phyloP scores from a whole-genome alignment of 129 eudicot genomes.

The Escallonia rubra region DNA sequence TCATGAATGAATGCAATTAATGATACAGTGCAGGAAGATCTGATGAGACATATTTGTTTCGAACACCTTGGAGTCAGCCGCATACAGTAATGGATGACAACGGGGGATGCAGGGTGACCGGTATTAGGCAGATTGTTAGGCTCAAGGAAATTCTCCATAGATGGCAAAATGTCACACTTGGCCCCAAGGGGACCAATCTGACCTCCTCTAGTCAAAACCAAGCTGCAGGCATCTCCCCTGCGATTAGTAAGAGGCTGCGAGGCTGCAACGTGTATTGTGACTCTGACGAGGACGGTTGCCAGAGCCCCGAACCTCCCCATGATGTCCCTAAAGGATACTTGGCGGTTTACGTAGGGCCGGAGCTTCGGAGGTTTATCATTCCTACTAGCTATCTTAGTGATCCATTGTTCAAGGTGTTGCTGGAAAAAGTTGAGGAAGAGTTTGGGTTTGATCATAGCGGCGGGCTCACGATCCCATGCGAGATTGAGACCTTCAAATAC shows the following conservation, averaged over 20 bases:
- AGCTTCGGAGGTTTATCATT: constrained; percentile 83
- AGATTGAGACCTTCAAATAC: constrained; percentile 90
- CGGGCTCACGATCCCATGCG: constrained; percentile 84
- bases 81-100: constrained; percentile 50
- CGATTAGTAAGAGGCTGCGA: constrained; percentile 53
- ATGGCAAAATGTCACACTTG: constrained; percentile 70
- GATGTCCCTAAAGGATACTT: constrained; percentile 83
- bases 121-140: constrained; percentile 72
- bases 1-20: neutral
- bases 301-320: constrained; percentile 72
- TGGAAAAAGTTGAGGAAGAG: constrained; percentile 88
- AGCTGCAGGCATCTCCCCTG: constrained; percentile 55
- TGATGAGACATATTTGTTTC: constrained; percentile 22
- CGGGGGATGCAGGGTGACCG: constrained; percentile 53
- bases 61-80: constrained; percentile 6
- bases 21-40: constrained; percentile 29
- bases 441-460: constrained; percentile 89
- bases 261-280: constrained; percentile 42
- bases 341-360: constrained; percentile 83
- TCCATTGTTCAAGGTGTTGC: constrained; percentile 70
- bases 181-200: constrained; percentile 18
- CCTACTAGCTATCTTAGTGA: constrained; percentile 84
- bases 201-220: constrained; percentile 5
- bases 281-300: constrained; percentile 82
- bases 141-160: constrained; percentile 65